A percentile compares a stretch with the other conserved stretches of the same genome.
These are phyloP conservation scores for Drechslerella dactyloides DNA, from an alignment of 2,329 filamentous ascomycete genomes.

Conservation along the genomic window DNA sequence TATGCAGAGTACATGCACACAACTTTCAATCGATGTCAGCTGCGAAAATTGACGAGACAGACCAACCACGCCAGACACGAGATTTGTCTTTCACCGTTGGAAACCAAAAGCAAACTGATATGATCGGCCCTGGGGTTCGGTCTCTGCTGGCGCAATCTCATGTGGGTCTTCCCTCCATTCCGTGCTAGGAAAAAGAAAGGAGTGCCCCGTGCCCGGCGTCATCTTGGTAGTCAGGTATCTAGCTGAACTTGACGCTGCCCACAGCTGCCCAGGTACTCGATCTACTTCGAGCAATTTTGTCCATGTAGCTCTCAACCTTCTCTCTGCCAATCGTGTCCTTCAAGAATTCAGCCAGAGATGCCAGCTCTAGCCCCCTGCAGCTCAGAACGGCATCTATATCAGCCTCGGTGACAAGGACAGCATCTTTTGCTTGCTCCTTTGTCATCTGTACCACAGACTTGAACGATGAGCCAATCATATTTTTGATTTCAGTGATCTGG, in stretches of 20 bases:
- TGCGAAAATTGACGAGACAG: neutral
- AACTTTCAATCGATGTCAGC: neutral
- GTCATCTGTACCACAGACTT: slow-evolving; percentile 37
- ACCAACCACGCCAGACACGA: neutral
- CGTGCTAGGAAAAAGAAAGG: slow-evolving; percentile 5
- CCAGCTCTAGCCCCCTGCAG: slow-evolving; percentile 40
- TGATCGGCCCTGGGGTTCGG: neutral
- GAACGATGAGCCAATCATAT: slow-evolving; percentile 35
- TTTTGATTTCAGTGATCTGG: slow-evolving; percentile 34
- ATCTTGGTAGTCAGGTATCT: slow-evolving; percentile 16
- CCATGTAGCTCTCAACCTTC: slow-evolving; percentile 43
- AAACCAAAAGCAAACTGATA: neutral
- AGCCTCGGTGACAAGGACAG: slow-evolving; percentile 36
- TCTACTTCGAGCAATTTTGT: slow-evolving; percentile 44
- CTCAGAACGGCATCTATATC: slow-evolving; percentile 50
- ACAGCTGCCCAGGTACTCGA: slow-evolving; percentile 38
- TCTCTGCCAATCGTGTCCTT: slow-evolving; percentile 34
- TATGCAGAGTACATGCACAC: slow-evolving; percentile 1
- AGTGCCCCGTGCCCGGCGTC: slow-evolving; percentile 11
- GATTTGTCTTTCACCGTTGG: neutral
- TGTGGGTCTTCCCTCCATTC: slow-evolving; percentile 2
- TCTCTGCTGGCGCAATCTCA: slow-evolving; percentile 2
- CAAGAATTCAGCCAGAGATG: slow-evolving; percentile 43
- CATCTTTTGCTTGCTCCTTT: slow-evolving; percentile 34
- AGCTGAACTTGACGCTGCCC: slow-evolving; percentile 34